These are phyloP conservation scores for Spencermartinsiella ligniputridi DNA, from an alignment of 1,139 yeast genomes.

Conservation along the genomic window DNA sequence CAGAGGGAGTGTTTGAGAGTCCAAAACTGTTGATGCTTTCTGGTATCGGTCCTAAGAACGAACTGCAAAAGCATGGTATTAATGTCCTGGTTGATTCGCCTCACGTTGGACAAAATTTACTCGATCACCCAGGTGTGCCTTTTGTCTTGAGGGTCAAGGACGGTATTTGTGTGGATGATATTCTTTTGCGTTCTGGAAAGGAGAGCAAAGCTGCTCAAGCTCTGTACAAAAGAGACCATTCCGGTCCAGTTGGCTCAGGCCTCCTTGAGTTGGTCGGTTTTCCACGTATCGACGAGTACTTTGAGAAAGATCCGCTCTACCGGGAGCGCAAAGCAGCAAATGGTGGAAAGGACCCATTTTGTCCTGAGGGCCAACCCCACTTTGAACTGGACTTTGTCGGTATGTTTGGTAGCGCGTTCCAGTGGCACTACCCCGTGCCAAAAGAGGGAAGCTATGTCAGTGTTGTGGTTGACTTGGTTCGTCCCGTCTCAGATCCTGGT, in stretches of 20 bases:
- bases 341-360: constrained; percentile 25
- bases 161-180: constrained; percentile 22
- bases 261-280: constrained; percentile 22
- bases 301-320: constrained; percentile 21
- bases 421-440: constrained; percentile 28
- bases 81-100: constrained; percentile 25
- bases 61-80: constrained; percentile 23
- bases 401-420: constrained; percentile 27
- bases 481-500: constrained; percentile 27
- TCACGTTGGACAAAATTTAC: constrained; percentile 29
- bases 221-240: constrained; percentile 16
- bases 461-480: constrained; percentile 26
- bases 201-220: constrained; percentile 16
- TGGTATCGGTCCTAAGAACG: constrained; percentile 28
- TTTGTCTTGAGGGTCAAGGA: constrained; percentile 25
- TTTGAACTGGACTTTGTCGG: constrained; percentile 26
- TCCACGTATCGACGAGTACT: constrained; percentile 20
- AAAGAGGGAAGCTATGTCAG: constrained; percentile 22
- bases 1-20: constrained; percentile 30
- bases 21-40: constrained; percentile 30
- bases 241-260: constrained; percentile 25
- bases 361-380: constrained; percentile 27
- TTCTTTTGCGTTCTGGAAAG: constrained; percentile 20
- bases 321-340: constrained; percentile 23
- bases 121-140: constrained; percentile 31